Conservation (phyloP, 495 filamentous ascomycete genomes). For the Talaromyces wortmannii region DNA sequence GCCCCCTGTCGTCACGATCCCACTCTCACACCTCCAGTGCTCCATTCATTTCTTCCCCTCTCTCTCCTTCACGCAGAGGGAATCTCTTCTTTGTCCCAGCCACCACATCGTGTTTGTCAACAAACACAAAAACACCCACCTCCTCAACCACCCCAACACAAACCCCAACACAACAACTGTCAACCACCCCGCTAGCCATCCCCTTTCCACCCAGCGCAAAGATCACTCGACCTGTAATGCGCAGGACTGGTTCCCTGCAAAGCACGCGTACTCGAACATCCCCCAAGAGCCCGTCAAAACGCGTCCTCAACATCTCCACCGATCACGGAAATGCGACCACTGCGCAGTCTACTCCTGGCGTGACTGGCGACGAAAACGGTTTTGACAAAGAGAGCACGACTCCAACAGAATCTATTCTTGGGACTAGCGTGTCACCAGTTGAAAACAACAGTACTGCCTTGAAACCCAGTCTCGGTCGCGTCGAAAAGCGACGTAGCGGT, state of each 20-base stretch:
- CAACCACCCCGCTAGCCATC: conserved; percentile 39
- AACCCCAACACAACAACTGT: background rate
- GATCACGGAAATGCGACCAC: conserved; percentile 64
- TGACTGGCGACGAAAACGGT: conserved; percentile 53
- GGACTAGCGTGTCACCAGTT: conserved; percentile 5
- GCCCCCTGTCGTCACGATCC: conserved; percentile 49
- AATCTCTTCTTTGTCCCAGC: conserved; percentile 41
- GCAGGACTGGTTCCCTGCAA: conserved; percentile 39
- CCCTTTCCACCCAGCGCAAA: conserved; percentile 47
- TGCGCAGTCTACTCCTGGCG: conserved; percentile 22
- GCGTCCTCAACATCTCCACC: conserved; percentile 60
- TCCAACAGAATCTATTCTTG: background rate
- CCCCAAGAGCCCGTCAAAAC: conserved; percentile 69
- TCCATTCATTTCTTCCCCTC: conserved; percentile 41
- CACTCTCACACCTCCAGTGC: conserved; percentile 41
- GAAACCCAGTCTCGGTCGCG: conserved; percentile 12
- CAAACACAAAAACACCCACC: conserved; percentile 11
- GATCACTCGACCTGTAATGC: conserved; percentile 37
- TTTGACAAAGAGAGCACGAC: conserved; percentile 27
- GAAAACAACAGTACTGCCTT: background rate
- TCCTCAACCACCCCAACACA: conserved; percentile 12
- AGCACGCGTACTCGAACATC: conserved; percentile 48
- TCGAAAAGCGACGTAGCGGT: conserved; percentile 41
- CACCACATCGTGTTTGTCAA: conserved; percentile 19
- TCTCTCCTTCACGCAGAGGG: conserved; percentile 42